Evolutionary conservation across 371 early-diverging fungal genomes (phyloP).

Genomic region (Mucor saturninus): DNA sequence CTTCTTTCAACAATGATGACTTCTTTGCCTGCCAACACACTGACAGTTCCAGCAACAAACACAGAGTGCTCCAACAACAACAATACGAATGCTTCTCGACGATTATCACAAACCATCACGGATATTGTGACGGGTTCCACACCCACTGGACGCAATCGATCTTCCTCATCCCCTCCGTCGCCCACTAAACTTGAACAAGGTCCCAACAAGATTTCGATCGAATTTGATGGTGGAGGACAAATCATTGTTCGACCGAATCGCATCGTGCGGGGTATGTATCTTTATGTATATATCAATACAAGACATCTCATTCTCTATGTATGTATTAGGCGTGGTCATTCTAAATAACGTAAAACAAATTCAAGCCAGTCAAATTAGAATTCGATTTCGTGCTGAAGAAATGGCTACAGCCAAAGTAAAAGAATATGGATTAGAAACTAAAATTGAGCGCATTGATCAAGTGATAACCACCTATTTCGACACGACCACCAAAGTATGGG

Average conservation of each 20-base stretch:
- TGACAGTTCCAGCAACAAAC: not conserved
- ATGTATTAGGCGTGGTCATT: constrained; percentile 28
- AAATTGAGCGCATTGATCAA: constrained; percentile 39
- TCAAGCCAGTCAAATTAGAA: constrained; percentile 35
- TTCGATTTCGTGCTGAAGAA: constrained; percentile 46
- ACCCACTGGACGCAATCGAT: constrained; percentile 8
- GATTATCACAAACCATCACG: constrained; percentile 24
- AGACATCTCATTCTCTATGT: not conserved
- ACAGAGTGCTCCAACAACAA: not conserved
- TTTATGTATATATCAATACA: not conserved
- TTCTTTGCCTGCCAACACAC: not conserved
- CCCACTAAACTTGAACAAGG: not conserved
- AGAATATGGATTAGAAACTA: constrained; percentile 32
- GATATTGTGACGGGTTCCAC: constrained; percentile 20
- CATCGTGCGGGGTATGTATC: constrained; percentile 33
- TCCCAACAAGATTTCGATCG: constrained; percentile 21
- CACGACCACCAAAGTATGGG: constrained; percentile 43
- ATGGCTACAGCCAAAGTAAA: constrained; percentile 36
- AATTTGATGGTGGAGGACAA: constrained; percentile 36
- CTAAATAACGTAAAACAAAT: constrained; percentile 26
- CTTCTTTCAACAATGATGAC: constrained; percentile 1
- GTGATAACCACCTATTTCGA: constrained; percentile 40
- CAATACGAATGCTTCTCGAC: constrained; percentile 9
- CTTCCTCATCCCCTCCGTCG: constrained; percentile 19
- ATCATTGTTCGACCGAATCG: constrained; percentile 42